Evolutionary conservation across 768 basidiomycete species (phyloP).

Genomic region (Russula sp.): DNA sequence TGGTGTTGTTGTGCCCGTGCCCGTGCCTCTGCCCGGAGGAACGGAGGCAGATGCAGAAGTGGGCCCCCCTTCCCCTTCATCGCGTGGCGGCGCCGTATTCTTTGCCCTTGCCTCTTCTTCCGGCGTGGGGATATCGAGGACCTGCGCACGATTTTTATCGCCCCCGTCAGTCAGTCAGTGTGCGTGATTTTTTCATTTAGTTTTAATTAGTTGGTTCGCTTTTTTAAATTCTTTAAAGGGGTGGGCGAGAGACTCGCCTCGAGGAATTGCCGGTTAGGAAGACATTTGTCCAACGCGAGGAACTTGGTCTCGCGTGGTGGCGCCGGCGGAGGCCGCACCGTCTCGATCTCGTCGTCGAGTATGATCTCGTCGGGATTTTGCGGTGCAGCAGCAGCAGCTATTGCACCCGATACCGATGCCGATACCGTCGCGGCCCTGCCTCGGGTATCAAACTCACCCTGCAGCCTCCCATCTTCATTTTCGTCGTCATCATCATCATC

Average conservation of each 20-base stretch:
- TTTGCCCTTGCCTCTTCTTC: neutral
- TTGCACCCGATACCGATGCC: neutral
- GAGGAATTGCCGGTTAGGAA: conserved; percentile 57
- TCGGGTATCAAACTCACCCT: conserved; percentile 16
- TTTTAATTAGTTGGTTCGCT: neutral
- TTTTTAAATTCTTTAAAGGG: neutral
- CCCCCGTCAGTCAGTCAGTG: too few relatives aligned
- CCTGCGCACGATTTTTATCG: neutral
- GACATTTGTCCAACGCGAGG: conserved; percentile 85
- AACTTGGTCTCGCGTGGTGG: conserved; percentile 54
- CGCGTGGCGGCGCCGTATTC: neutral
- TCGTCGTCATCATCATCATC: conserved; percentile 27
- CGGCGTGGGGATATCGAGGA: conserved; percentile 1
- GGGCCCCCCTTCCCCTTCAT: too few relatives aligned
- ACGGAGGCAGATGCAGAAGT: too few relatives aligned
- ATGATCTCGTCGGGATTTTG: conserved; percentile 47
- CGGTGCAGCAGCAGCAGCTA: conserved; percentile 3
- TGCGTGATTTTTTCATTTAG: too few relatives aligned
- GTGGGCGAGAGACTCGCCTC: conserved; percentile 44
- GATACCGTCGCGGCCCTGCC: neutral
- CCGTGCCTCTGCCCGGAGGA: too few relatives aligned
- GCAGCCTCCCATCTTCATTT: conserved; percentile 15
- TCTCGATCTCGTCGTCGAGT: conserved; percentile 40
- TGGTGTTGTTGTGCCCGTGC: neutral
- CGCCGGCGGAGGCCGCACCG: conserved; percentile 28